Base-by-base conservation (phyloP, 2,329 filamentous ascomycete species). In the Aspergillus unguis region DNA sequence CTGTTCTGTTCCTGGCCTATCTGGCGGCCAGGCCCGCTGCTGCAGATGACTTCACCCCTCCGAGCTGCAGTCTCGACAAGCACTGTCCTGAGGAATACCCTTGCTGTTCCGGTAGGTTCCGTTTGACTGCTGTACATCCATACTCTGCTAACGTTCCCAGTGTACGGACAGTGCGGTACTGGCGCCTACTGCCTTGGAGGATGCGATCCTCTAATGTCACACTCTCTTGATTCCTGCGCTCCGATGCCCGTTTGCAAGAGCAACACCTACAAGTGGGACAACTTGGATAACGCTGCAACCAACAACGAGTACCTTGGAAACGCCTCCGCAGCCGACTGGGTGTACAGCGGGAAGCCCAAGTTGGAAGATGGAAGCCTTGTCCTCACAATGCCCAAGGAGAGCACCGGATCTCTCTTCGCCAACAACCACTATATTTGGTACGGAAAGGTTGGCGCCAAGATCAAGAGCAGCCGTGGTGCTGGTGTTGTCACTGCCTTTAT, bases 401-500 rank as follows among this genome's bases (percentile, higher is more conserved):
- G 88, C 32, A 87, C 90, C 37, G 94, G 94, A 50, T 96, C 94
- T 7, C 83, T 99, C 42, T 75, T 99, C 50, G 88, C 91, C 26
- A 85, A 83, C 58, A 92, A 90, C 53, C 80, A 84, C 60, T 97
- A 96, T 75, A 86, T 99, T 74, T 97, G 94, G 94, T 99, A 97
- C 72, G 94, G 94, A 67, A 96, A 88, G 72, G 86, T 96, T 65
- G 88, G 87, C 71, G 90, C 90, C 50, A 88, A 78, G 52, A 78
- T 97, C 71, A 94, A 90, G 79, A 92, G 91, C 0, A 87, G 86
- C 59, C 85, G 88, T 65, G 92, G 91, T 53, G 76, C 79, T 42
- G 94, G 94, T 79, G 94, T 99, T 25, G 88, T 99, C n/a, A 95
- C 91, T 2, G 92, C 91, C 29, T 99, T 99, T 70, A 99, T 99